A percentile compares a stretch with the other conserved stretches of the same genome.
Conservation (phyloP, 108 stramenopile species). For the Nannochloropsis gaditana region DNA sequence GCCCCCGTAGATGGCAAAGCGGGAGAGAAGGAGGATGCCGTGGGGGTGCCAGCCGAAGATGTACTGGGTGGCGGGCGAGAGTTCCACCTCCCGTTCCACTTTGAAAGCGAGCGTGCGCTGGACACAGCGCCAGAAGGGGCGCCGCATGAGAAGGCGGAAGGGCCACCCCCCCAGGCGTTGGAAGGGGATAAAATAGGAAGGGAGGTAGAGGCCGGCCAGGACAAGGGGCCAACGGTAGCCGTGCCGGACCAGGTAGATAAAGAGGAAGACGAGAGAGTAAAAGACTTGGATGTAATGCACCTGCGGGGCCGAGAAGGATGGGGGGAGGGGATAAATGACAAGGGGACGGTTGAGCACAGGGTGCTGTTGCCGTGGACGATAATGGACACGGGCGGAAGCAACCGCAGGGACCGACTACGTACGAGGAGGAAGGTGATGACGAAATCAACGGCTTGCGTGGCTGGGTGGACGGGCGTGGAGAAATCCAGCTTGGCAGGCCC, state of each 20-base stretch:
- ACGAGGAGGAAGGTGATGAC: conserved; percentile 8
- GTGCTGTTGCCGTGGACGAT: not conserved
- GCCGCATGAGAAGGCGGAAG: not conserved
- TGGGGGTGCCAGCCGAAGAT: conserved; percentile 23
- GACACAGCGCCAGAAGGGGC: not conserved
- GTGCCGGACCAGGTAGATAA: not conserved
- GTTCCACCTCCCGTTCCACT: conserved; percentile 2
- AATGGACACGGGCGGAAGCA: not conserved
- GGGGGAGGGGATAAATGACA: not conserved
- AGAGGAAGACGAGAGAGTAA: not conserved
- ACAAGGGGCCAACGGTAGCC: not conserved
- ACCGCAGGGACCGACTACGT: not conserved
- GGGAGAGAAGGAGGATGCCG: conserved; percentile 17
- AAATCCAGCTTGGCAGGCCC: conserved; percentile 10
- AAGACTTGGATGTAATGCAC: conserved; percentile 20
- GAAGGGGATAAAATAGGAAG: conserved; percentile 18
- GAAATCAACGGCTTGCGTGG: not conserved
- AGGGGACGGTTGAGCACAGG: not conserved
- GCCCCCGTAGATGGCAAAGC: conserved; percentile 22
- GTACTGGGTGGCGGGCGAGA: not conserved
- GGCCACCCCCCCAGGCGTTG: not conserved
- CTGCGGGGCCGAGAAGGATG: not conserved
- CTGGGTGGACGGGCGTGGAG: not conserved
- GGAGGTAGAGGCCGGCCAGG: not conserved
- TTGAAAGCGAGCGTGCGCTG: not conserved